Evolutionary conservation across 192 early-diverging fungal genomes (phyloP), one percentile per base, ranked within the genome.

Genomic region (Pilobolus umbonatus): DNA sequence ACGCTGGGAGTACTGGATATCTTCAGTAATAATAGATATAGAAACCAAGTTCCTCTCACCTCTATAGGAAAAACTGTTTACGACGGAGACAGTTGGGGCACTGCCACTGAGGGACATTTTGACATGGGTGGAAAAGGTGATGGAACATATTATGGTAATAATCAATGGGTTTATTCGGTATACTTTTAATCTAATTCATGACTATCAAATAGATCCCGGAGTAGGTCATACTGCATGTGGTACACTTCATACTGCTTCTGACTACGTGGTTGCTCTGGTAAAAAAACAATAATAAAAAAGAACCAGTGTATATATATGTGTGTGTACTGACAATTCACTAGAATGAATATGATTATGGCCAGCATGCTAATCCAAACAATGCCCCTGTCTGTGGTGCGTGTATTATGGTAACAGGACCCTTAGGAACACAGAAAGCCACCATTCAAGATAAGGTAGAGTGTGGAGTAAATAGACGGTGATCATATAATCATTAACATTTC

Each of bases 371-470:
- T 43, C 60, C 71, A 8, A 77, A 67, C 21, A 39, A 71, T 14
- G 73, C 72, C 4, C 76, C 78, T 21, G 75, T 73, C 4, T 83
- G 81, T 42, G 78, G 78, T 58, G 68, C 67, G 39, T 80, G 76
- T 55, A 63, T 83, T 19, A 50, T 59, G 19, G 56, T 83, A 3
- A 72, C 62, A 5, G 81, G 81, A 12, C 73, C 78, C 10, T 64
- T 72, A 22, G 81, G 81, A 25, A 74, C 66, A 4, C 68, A 72
- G 28, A 64, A 75, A 47, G 81, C 73, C 1, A 75, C 73, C 19
- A 64, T 83, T 15, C 69, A 76, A 22, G 81, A 83, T 30, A 78
- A 71, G 76, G 80, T 82, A 76, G 35, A 34, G 29, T 32, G 42
- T 29, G 17, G 17, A 42, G 2, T 44, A 38, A 34, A 54, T 24